Evolutionary conservation across 768 basidiomycete species (phyloP).

Genomic region (Cubamyces lactineus): DNA sequence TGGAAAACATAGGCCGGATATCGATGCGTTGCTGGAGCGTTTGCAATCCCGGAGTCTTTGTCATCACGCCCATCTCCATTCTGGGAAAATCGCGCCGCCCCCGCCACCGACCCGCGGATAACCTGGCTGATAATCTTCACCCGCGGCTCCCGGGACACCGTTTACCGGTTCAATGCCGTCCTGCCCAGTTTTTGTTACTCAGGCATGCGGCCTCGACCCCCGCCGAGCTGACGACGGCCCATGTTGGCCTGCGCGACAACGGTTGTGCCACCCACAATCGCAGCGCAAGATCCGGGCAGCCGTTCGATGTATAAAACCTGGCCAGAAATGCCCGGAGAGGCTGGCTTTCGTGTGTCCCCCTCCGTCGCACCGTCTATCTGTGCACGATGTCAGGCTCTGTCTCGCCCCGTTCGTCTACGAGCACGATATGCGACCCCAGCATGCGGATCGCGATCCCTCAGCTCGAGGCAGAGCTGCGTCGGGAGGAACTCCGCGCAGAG

Average conservation of each 20-base stretch:
- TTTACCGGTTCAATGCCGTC: constrained; percentile 18
- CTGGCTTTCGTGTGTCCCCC: constrained; percentile 2
- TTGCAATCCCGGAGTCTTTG: constrained; percentile 1
- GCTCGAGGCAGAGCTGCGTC: constrained; percentile 20
- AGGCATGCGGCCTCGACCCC: constrained; percentile 13
- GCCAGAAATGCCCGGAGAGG: background rate
- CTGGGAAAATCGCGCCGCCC: background rate
- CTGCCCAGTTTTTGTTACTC: constrained; percentile 18
- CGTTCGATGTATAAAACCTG: constrained; percentile 11
- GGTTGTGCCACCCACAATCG: constrained; percentile 8
- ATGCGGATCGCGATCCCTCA: background rate
- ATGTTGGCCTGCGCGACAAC: constrained; percentile 14
- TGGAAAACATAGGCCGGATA: background rate
- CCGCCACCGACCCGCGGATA: background rate
- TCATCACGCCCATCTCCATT: background rate
- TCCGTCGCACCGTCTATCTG: background rate
- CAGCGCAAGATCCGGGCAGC: constrained; percentile 10
- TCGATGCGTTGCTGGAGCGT: background rate
- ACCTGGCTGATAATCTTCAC: constrained; percentile 16
- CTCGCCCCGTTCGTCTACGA: constrained; percentile 19
- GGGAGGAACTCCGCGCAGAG: constrained; percentile 27
- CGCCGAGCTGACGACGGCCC: constrained; percentile 17
- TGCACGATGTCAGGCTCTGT: constrained; percentile 14
- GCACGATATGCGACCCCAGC: constrained; percentile 20
- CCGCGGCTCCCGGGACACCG: constrained; percentile 15